Evolutionary conservation across 2,329 filamentous ascomycete genomes (phyloP).

Genomic region (Westerdykella aurantiaca): DNA sequence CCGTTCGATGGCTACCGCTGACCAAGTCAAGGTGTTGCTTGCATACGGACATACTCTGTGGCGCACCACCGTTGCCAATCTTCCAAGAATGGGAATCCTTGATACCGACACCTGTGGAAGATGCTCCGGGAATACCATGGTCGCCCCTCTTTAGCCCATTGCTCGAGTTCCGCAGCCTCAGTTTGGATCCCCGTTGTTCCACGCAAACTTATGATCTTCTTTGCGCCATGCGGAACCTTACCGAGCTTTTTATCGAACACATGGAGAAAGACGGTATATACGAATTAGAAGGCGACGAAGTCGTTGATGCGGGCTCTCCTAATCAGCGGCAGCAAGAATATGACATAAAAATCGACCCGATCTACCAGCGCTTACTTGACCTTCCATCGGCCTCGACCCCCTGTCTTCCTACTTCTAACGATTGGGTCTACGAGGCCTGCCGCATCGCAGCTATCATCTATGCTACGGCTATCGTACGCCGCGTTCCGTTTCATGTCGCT

Average conservation of each 20-base stretch:
- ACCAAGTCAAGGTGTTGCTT: constrained; percentile 16
- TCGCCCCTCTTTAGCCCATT: constrained; percentile 31
- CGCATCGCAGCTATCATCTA: constrained; percentile 33
- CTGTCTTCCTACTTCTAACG: constrained; percentile 15
- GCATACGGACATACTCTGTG: constrained; percentile 26
- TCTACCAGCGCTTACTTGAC: constrained; percentile 13
- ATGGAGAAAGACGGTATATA: background rate
- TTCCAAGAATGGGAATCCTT: constrained; percentile 13
- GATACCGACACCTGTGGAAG: background rate
- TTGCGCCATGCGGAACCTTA: constrained; percentile 29
- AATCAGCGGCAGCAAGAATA: constrained; percentile 3
- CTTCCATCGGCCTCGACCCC: constrained; percentile 21
- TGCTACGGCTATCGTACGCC: constrained; percentile 22
- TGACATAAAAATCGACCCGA: constrained; percentile 9
- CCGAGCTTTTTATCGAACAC: constrained; percentile 22
- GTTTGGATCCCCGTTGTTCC: constrained; percentile 18
- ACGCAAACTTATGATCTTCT: constrained; percentile 18
- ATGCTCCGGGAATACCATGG: constrained; percentile 18
- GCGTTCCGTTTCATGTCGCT: constrained; percentile 24
- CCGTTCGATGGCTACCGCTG: background rate
- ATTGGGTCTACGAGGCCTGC: constrained; percentile 33
- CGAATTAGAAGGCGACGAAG: constrained; percentile 4
- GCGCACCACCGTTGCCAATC: constrained; percentile 14
- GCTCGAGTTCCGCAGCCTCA: constrained; percentile 15
- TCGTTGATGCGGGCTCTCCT: background rate